phyloP scores from a whole-genome alignment of 306 rosid species.

The Sicyos edulis region DNA sequence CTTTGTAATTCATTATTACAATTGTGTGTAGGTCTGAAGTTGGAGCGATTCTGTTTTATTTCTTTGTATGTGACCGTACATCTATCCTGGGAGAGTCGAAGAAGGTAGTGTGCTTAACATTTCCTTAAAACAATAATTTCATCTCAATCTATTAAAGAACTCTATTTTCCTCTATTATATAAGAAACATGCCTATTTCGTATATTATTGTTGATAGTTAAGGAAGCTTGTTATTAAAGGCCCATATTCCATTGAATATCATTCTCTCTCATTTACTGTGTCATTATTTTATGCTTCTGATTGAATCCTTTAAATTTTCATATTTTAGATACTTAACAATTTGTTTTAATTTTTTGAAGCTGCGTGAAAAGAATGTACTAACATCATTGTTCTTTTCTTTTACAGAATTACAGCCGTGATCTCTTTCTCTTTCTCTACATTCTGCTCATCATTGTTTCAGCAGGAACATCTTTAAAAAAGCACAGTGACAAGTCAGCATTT shows the following conservation, averaged over 20 bases:
- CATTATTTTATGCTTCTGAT: not conserved
- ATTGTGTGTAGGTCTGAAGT: conserved; percentile 52
- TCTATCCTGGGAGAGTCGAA: conserved; percentile 61
- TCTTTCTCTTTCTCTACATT: conserved; percentile 81
- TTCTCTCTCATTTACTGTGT: not conserved
- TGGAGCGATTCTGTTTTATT: conserved; percentile 77
- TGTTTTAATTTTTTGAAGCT: not conserved
- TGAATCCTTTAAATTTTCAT: not conserved
- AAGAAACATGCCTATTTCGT: not conserved
- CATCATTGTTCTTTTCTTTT: conserved; percentile 18
- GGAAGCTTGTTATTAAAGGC: not conserved
- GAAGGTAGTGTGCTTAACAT: conserved; percentile 42
- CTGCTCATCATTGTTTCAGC: conserved; percentile 86
- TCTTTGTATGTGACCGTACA: conserved; percentile 86
- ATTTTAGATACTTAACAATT: not conserved
- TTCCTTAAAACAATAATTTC: not conserved
- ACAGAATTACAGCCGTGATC: conserved; percentile 91
- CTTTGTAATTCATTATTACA: conserved; percentile 16
- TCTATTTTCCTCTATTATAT: not conserved
- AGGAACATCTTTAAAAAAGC: conserved; percentile 90
- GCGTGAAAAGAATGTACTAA: not conserved
- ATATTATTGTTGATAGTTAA: conserved; percentile 9
- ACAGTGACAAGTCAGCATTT: conserved; percentile 63
- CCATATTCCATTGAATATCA: not conserved
- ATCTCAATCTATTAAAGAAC: not conserved